Evolutionary conservation across 805 yeast genomes (phyloP).

Genomic region (Lipomyces kockii): DNA sequence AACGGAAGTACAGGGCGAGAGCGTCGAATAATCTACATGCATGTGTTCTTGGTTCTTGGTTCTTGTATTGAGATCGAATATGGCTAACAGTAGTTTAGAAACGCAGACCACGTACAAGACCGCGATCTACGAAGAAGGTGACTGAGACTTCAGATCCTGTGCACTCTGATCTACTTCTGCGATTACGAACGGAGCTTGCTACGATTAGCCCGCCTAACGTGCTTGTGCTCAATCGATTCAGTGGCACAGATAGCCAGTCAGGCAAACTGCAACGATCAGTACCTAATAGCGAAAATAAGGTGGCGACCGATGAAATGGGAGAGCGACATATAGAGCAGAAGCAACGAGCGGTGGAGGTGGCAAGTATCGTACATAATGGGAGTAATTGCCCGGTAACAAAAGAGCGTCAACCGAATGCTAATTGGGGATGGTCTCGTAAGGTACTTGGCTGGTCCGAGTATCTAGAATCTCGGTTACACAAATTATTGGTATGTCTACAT

Average conservation of each 20-base stretch:
- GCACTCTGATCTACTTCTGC: neutral
- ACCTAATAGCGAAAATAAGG: neutral
- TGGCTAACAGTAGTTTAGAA: neutral
- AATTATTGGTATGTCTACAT: neutral
- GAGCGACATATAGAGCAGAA: neutral
- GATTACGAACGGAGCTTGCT: neutral
- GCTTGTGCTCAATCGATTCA: neutral
- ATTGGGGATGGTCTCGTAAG: neutral
- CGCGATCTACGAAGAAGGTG: neutral
- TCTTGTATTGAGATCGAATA: neutral
- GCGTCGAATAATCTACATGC: constrained; percentile 4
- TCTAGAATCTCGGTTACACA: neutral
- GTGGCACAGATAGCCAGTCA: neutral
- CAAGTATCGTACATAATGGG: neutral
- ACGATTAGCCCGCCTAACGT: neutral
- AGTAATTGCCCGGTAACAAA: neutral
- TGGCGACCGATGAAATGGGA: neutral
- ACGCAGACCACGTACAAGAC: neutral
- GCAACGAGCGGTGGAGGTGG: neutral
- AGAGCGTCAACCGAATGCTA: neutral
- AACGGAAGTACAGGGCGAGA: constrained; percentile 6
- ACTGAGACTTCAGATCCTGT: neutral
- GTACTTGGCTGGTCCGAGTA: neutral
- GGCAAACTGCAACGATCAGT: neutral
- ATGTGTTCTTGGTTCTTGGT: neutral